Percentiles rank a stretch among this genome's conserved stretches.
These are phyloP conservation scores for Stemphylium beticola DNA, from an alignment of 2,329 filamentous ascomycete species.

Conservation along the genomic window DNA sequence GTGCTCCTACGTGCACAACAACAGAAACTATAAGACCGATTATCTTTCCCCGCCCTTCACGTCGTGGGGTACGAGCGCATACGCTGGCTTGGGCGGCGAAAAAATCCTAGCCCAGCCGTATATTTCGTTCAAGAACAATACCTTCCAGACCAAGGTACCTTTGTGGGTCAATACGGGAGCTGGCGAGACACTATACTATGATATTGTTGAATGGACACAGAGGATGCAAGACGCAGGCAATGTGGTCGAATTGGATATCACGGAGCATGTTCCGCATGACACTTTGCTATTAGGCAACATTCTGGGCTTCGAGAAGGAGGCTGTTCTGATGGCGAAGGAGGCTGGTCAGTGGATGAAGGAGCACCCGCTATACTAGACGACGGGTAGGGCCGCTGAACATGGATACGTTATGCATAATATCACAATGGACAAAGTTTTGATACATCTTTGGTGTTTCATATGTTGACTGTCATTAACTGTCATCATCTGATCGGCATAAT, in stretches of 20 bases:
- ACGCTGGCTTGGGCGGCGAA: constrained; percentile 29
- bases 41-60: constrained; percentile 50
- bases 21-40: constrained; percentile 49
- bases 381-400: too few relatives aligned
- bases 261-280: constrained; percentile 55
- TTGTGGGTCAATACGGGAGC: constrained; percentile 52
- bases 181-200: constrained; percentile 52
- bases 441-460: too few relatives aligned
- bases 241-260: constrained; percentile 50
- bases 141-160: constrained; percentile 50
- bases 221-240: constrained; percentile 51
- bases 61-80: constrained; percentile 52
- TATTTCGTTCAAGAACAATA: constrained; percentile 45
- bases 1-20: constrained; percentile 31
- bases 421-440: too few relatives aligned
- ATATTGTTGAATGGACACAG: constrained; percentile 48
- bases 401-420: too few relatives aligned
- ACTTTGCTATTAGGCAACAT: constrained; percentile 51
- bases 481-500: neutral
- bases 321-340: constrained; percentile 40
- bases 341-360: constrained; percentile 47
- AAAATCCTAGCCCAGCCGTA: constrained; percentile 42
- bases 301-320: constrained; percentile 53
- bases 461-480: too few relatives aligned
- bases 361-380: too few relatives aligned